phyloP scores from a whole-genome alignment of 495 filamentous ascomycete genomes.

The Trichocladium uniseriatum region DNA sequence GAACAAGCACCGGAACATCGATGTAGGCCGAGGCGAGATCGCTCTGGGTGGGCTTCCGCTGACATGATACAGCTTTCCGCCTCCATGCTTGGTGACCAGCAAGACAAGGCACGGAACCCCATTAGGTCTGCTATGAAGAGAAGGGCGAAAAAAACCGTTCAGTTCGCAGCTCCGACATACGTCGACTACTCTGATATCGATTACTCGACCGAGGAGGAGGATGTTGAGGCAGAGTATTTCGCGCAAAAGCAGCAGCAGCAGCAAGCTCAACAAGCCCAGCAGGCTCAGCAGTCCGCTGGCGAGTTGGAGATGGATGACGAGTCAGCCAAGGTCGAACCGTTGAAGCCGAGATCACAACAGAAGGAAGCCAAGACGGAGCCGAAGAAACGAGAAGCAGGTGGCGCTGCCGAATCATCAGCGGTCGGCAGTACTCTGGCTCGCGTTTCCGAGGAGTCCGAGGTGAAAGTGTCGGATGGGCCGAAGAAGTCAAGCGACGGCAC shows the following conservation, averaged over 20 bases:
- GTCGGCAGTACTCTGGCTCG: conserved; percentile 21
- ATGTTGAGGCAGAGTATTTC: conserved; percentile 35
- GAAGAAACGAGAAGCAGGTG: conserved; percentile 31
- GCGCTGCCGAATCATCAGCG: conserved; percentile 26
- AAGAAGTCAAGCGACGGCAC: conserved; percentile 74
- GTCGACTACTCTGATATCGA: conserved; percentile 86
- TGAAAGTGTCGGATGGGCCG: conserved; percentile 34
- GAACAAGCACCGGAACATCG: conserved; percentile 97
- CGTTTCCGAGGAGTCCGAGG: conserved; percentile 60
- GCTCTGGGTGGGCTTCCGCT: neutral
- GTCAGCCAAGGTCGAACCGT: conserved; percentile 40
- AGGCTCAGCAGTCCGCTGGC: conserved; percentile 17
- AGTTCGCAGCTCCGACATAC: conserved; percentile 78
- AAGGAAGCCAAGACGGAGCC: conserved; percentile 40
- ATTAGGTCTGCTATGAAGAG: conserved; percentile 84
- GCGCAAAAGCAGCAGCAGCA: conserved; percentile 29
- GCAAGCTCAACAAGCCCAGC: conserved; percentile 24
- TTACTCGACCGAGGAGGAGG: conserved; percentile 83
- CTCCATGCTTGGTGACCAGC: conserved; percentile 87
- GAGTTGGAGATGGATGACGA: conserved; percentile 35
- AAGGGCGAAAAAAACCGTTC: conserved; percentile 79
- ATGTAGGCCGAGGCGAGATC: conserved; percentile 49
- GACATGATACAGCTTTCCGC: conserved; percentile 59
- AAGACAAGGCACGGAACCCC: conserved; percentile 80
- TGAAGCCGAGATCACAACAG: conserved; percentile 33